Base-by-base conservation (phyloP, 768 basidiomycete genomes). In the Leccinum subgranulosum region DNA sequence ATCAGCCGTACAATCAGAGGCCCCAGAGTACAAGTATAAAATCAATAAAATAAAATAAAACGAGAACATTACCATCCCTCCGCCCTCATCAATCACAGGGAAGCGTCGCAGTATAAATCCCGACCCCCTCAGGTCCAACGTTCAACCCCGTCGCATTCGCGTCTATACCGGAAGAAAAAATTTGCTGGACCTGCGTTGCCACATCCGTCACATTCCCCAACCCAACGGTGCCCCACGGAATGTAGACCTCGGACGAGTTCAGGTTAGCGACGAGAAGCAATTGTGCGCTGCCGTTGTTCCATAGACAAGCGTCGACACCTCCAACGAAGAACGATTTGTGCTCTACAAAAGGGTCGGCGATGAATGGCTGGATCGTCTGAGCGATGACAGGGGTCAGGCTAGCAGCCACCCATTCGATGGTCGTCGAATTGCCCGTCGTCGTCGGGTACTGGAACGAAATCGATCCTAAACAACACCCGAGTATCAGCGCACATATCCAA, bases 371-470 rank as follows among this genome's bases (percentile, higher is more conserved):
- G 43, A 73, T 23, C 4, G 6, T 5, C 1, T 58, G 1, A 0
- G 41, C 6, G 29, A 68, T 6, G 51, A 68, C 0, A 6, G 0
- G 4, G 0, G 39, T 68, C 10, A 70, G 6, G 11, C n/a, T 41
- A 0, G 5, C 1, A 1, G 64, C 66, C 1, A 61, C 68, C 0
- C 62, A 62, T 36, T 66, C 68, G 43, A 73, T 70, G 9, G 67
- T 71, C 10, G 56, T 57, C n/a, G 10, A 51, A 21, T 54, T 58
- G 21, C 63, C 63, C 3, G 66, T 60, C 7, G 60, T 59, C 9
- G 66, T 66, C 5, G 70, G 72, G 27, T 61, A 72, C 51, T 64
- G 58, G 57, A 59, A 72, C 6, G 70, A 73, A 0, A 70, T 69
- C 19, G 63, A 65, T 12, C 70, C 72, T 71, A 36, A 11, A 29